phyloP scores from a whole-genome alignment of 2,329 filamentous ascomycete genomes.

The Helotiales sp. region DNA sequence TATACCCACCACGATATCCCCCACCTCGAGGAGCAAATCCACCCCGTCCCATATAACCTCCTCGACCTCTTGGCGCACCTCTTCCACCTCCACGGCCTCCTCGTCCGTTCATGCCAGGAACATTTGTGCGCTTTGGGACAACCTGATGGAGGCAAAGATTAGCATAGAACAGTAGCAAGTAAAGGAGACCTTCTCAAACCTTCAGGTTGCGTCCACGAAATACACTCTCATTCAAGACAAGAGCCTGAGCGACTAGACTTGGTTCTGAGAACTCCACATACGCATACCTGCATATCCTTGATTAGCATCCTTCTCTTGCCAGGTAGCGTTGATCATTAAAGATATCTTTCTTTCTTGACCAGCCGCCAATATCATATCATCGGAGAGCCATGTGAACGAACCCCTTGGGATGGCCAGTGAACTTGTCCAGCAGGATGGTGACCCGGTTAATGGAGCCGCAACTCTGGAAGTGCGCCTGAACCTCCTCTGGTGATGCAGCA shows the following conservation, averaged over 20 bases:
- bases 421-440: slow-evolving; percentile 96
- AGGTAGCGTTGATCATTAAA: slow-evolving; percentile 47
- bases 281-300: slow-evolving; percentile 69
- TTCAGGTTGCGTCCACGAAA: slow-evolving; percentile 96
- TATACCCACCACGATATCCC: slow-evolving; percentile 60
- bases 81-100: slow-evolving; percentile 59
- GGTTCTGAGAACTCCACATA: slow-evolving; percentile 99
- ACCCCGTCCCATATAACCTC: slow-evolving; percentile 49
- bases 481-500: slow-evolving; percentile 93
- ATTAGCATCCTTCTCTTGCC: slow-evolving; percentile 56
- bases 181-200: slow-evolving; percentile 51
- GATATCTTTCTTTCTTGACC: slow-evolving; percentile 24
- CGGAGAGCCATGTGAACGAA: slow-evolving; percentile 50
- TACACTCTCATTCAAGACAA: slow-evolving; percentile 94
- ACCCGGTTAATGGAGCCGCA: slow-evolving; percentile 97
- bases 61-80: slow-evolving; percentile 45
- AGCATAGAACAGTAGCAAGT: slow-evolving; percentile 6
- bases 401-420: slow-evolving; percentile 99
- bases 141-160: slow-evolving; percentile 50
- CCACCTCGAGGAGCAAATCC: slow-evolving; percentile 39
- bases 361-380: not conserved
- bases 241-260: slow-evolving; percentile 84
- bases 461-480: slow-evolving; percentile 97
- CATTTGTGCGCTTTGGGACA: slow-evolving; percentile 91
- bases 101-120: slow-evolving; percentile 90